Evolutionary conservation across 2,329 filamentous ascomycete species (phyloP), one percentile per base, ranked within the genome.

Genomic region (Xylariaceae sp.): DNA sequence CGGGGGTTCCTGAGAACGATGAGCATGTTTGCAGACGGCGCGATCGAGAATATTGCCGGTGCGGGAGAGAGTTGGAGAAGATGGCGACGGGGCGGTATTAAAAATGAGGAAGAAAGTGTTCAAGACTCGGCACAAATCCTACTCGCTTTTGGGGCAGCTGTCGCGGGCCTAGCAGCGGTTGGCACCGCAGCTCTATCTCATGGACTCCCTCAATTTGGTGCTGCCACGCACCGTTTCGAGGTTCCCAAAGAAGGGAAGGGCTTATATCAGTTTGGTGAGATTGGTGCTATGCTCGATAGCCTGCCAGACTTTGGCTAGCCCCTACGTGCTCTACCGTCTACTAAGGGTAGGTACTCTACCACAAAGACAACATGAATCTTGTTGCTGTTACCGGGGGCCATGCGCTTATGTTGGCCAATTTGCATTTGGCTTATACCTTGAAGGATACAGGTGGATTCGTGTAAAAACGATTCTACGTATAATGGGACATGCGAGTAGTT

Each of bases 211-310:
- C 73, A 76, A 1, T 76, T 78, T 56, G 78, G 78, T 1, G 66
- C 71, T n/a, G 64, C 68, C 18, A 68, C 68, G 12, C 74, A 80
- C 47, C 61, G 71, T 1, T 81, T 78, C 70, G 66, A 66, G 52
- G 63, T 70, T 1, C 53, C 62, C n/a, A 65, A 57, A 37, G 62
- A 55, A 37, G 49, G 61, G 1, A 59, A 49, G 41, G 61, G 67
- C 1, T 57, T 80, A 32, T 68, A 70, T 46, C 70, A 71, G 53
- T 77, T 78, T 58, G 78, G 77, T 3, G 74, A 76, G 19, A 66
- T 78, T 15, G 76, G 78, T 0, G 69, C 72, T 0, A 74, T 80
- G 66, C 59, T 80, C 29, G 62, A 68, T 22, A 53, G 49, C 7
- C 42, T 70, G 6, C 65, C 65, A 1, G 48, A 55, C 5, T 65